Base-by-base conservation (phyloP, 1,139 yeast species). In the Hansenula lynferdii region DNA sequence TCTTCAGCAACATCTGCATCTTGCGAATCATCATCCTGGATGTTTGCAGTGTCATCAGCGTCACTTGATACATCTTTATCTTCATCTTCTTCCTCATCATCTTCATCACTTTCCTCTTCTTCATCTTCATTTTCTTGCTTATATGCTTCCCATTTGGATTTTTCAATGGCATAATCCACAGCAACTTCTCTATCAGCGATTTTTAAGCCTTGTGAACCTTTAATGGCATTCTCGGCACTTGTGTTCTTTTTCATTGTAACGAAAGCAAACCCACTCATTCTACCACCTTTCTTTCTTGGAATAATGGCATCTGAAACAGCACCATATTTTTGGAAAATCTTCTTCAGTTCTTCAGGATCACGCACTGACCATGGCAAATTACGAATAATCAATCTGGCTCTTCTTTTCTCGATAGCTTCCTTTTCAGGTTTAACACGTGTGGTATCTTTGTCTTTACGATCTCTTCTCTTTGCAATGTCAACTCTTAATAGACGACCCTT, bases 351-450 rank as follows among this genome's bases (percentile, higher is more conserved):
- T 10, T 76, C 77, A 6, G 95, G 83, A 45, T 83, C 80, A 59
- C 92, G 79, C 36, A 94, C 80, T 9, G 96, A 83, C 98, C 98
- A 92, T 17, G 98, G 98, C 60, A 92, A 74, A 59, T 92, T 92
- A 58, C 98, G 76, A 35, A 92, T 70, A 52, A 92, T 90, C 44
- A 92, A 68, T 52, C 96, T 77, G 5, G 97, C 92, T 52, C 80
- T 74, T 61, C 94, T 77, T 56, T 81, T 83, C 38, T 67, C 73
- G 17, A 64, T 63, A 5, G 48, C 54, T 18, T 50, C 55, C 16
- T 50, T 47, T 24, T 46, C 48, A 29, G 47, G 49, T 28, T 45
- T 42, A n/a, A 44, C 39, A 14, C 42, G 50, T 11, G 49, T 50
- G 8, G 35, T 40, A 3, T 39, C 51, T 24, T 46, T 47, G 20